A percentile compares a stretch with the other conserved stretches of the same genome.
These are phyloP conservation scores for Cercospora zeae-maydis DNA, from an alignment of 2,329 filamentous ascomycete genomes.

Conservation along the genomic window DNA sequence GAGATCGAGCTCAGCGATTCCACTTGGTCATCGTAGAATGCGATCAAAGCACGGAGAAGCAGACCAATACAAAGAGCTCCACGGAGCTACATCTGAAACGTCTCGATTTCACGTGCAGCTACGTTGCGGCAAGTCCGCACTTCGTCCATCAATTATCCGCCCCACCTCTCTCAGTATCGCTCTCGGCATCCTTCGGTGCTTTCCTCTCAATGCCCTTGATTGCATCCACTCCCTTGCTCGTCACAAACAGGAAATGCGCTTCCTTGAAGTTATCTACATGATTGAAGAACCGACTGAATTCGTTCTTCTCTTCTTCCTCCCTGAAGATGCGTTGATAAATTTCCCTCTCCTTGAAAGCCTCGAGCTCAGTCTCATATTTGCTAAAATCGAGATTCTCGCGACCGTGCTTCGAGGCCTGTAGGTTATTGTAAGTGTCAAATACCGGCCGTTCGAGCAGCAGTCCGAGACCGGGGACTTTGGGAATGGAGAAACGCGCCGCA, in stretches of 20 bases:
- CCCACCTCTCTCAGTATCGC: slow-evolving; percentile 3
- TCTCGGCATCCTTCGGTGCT: slow-evolving; percentile 4
- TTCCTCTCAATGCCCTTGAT: slow-evolving; percentile 35
- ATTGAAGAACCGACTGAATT: slow-evolving; percentile 53
- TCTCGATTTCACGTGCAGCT: not conserved
- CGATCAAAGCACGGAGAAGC: not conserved
- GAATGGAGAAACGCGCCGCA: slow-evolving; percentile 71
- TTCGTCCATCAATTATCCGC: slow-evolving; percentile 3
- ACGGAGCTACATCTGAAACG: not conserved
- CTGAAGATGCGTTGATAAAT: slow-evolving; percentile 91
- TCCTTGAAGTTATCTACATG: slow-evolving; percentile 52
- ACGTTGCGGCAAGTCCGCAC: not conserved
- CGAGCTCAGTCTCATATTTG: slow-evolving; percentile 72
- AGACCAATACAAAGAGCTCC: not conserved
- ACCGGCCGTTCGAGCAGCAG: slow-evolving; percentile 85
- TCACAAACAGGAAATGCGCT: slow-evolving; percentile 49
- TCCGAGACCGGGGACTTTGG: slow-evolving; percentile 87
- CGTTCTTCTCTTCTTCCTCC: slow-evolving; percentile 79
- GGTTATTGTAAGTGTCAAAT: slow-evolving; percentile 82
- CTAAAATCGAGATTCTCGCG: slow-evolving; percentile 72
- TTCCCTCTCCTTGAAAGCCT: slow-evolving; percentile 83
- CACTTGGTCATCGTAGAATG: not conserved
- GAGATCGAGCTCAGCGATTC: not conserved
- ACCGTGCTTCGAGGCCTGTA: slow-evolving; percentile 60
- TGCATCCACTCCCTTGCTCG: slow-evolving; percentile 47